phyloP scores from a whole-genome alignment of 2,329 filamentous ascomycete genomes.

The Epichloe gansuensis region DNA sequence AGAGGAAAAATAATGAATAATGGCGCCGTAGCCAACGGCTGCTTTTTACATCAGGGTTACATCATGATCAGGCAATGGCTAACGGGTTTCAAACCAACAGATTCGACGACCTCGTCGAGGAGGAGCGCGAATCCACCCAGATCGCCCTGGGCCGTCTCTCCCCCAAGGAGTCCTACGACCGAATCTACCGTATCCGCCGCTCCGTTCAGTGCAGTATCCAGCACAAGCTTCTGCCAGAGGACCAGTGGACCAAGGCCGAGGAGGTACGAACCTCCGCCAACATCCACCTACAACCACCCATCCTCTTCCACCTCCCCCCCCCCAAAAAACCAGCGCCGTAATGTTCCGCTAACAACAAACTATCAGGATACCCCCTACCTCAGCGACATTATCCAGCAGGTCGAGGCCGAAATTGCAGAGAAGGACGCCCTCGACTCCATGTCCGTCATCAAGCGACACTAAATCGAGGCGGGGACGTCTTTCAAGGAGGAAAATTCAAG shows the following conservation, averaged over 20 bases:
- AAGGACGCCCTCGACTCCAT: constrained; percentile 39
- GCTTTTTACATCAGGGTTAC: background rate
- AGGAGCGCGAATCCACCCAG: constrained; percentile 80
- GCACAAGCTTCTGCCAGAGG: constrained; percentile 52
- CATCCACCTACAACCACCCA: background rate
- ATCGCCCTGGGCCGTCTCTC: constrained; percentile 82
- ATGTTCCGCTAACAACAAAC: background rate
- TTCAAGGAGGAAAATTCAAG: background rate
- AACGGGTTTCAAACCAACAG: constrained; percentile 33
- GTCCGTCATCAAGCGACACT: constrained; percentile 37
- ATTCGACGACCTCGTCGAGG: constrained; percentile 86
- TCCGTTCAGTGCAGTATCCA: constrained; percentile 65
- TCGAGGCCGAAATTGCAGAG: constrained; percentile 38
- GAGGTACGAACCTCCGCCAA: constrained; percentile 25
- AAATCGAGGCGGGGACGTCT: constrained; percentile 6
- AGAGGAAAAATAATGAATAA: background rate
- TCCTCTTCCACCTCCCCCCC: background rate
- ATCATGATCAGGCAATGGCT: constrained; percentile 8
- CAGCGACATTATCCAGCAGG: constrained; percentile 36
- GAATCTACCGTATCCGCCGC: constrained; percentile 91
- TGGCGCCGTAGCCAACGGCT: background rate
- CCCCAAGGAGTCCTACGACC: constrained; percentile 88
- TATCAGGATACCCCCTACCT: constrained; percentile 41
- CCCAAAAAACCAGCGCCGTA: too few relatives aligned
- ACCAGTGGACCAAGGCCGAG: constrained; percentile 46